Base-by-base conservation (phyloP, 768 basidiomycete species). In the Naganishia antarctica region DNA sequence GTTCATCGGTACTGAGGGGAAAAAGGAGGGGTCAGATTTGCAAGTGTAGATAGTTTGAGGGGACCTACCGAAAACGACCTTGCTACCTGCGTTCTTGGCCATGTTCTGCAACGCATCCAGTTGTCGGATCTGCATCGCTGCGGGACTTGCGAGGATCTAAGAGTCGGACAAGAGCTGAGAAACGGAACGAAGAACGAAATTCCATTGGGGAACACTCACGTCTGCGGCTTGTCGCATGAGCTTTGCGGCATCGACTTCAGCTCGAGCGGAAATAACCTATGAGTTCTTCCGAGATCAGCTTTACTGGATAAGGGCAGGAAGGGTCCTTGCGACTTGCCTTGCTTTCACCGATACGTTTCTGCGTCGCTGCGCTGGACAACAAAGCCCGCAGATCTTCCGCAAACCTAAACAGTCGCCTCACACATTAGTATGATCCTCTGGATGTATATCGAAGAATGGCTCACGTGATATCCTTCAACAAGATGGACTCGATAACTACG, bases 41-140 rank as follows among this genome's bases (percentile, higher is more conserved):
- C 32, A 13, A 48, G 25, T 25, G 51, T 25, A 50, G 41, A n/a
- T 46, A 16, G 58, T 15, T 21, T 2, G 44, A 34, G 29, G 25
- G 23, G 18, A 63, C 74, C 57, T 58, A 73, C 72, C 92, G 71
- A 97, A 96, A 63, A 98, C 83, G 70, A 94, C 91, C 78, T 98
- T 98, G 82, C 83, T 86, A 69, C 83, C 82, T n/a, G 88, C 85
- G 16, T 84, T 85, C 78, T 89, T 88, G 50, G 93, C 89, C 93
- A 98, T 98, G 72, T 85, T 83, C 82, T 96, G 91, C 68, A 97
- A 83, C 50, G 92, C 90, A 78, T 99, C 94, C 68, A 98, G 84
- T 76, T 97, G 94, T 65, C 94, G 83, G 76, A 97, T 97, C 78
- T 96, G 92, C 91, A 97, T 96, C 61, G 94, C 94, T 23, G 94